Evolutionary conservation across 169 alveolate species (phyloP), one percentile per base, ranked within the genome.

Genomic region (Plasmodium berghei): DNA sequence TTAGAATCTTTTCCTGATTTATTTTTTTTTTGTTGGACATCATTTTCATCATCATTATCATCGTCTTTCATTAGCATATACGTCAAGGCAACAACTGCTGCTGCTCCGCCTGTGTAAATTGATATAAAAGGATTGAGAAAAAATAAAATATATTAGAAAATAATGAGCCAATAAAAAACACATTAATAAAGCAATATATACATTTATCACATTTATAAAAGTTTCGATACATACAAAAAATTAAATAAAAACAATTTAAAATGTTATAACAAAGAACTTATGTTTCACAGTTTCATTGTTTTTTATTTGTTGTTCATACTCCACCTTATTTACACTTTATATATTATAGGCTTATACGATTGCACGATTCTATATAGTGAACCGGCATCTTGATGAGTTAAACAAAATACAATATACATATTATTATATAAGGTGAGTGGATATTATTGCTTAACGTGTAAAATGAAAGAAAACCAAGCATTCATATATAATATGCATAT

Each of bases 61-160:
- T 91, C 95, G 55, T 87, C 93, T 72, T 80, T 74, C 89, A 92
- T 74, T 52, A 92, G 83, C 73, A 85, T 86, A 69, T 87, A 92
- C 55, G 92, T 61, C 45, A 92, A 71, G 58, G 95, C 95, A 75
- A 92, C 95, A 72, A 88, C 89, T 6, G 88, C 95, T 61, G 93
- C 95, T 42, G 91, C 88, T 46, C 95, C 95, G 24, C 95, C 94
- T 73, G 77, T 55, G 28, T 8, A 45, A 40, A 20, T 62, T 46
- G 14, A 45, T 26, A 72, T 52, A 18, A 24, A 72, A 28, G 0
- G 59, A 52, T 14, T 18, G 10, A 16, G 24, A n/a, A 67, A 67
- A 42, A 14, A 42, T 46, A 67, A 67, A 67, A 67, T 66, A 42
- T 0, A 40, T 34, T 34, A 34, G 0, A 6, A 34, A 34, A 34